phyloP scores from a whole-genome alignment of 495 filamentous ascomycete species.

The Venustampulla echinocandica region DNA sequence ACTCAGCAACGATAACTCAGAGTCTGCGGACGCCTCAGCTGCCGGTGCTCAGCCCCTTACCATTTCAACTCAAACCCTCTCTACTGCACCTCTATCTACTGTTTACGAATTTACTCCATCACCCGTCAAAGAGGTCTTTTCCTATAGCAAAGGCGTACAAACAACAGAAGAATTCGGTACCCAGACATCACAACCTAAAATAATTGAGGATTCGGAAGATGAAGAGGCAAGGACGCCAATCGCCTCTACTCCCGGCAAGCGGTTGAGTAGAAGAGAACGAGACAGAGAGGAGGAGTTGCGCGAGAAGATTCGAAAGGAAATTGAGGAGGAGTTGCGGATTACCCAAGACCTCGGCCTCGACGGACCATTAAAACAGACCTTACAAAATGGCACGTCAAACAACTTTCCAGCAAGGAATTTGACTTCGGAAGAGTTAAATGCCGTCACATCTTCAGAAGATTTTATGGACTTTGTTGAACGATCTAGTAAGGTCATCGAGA shows the following conservation, averaged over 20 bases:
- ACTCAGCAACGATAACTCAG: constrained; percentile 61
- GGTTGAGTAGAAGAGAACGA: constrained; percentile 63
- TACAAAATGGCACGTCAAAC: constrained; percentile 30
- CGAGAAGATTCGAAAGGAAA: constrained; percentile 74
- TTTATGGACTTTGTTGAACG: constrained; percentile 93
- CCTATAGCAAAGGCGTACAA: constrained; percentile 93
- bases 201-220: constrained; percentile 47
- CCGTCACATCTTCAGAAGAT: constrained; percentile 83
- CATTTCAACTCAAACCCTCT: constrained; percentile 59
- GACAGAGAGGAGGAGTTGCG: constrained; percentile 84
- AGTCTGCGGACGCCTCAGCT: constrained; percentile 35
- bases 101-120: constrained; percentile 68
- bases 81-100: constrained; percentile 56
- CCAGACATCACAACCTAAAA: constrained; percentile 28
- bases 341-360: constrained; percentile 49
- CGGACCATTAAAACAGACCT: constrained; percentile 35
- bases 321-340: constrained; percentile 81
- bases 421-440: constrained; percentile 77
- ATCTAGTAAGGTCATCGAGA: constrained; percentile 94
- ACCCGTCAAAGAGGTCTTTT: constrained; percentile 69
- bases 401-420: constrained; percentile 77
- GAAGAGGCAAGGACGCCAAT: constrained; percentile 31
- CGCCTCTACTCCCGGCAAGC: constrained; percentile 45
- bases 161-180: constrained; percentile 64
- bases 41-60: constrained; percentile 24